These are phyloP conservation scores for Boletus sp. DNA, from an alignment of 768 basidiomycete species.

Conservation along the genomic window DNA sequence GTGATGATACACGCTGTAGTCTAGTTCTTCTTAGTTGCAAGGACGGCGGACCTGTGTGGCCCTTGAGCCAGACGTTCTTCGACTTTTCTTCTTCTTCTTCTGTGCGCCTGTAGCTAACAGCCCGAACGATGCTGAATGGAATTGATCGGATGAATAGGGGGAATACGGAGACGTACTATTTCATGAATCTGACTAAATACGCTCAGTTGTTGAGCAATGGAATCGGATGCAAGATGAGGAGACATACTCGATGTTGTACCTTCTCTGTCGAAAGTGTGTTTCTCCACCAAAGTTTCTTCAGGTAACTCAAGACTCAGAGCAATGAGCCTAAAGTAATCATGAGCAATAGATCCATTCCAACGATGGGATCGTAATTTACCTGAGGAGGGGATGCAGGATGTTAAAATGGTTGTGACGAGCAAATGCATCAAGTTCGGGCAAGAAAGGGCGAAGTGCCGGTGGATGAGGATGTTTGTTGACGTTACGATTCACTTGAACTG, in stretches of 20 bases:
- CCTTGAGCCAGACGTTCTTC: conserved; percentile 56
- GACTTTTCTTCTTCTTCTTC: conserved; percentile 47
- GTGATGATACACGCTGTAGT: conserved; percentile 37
- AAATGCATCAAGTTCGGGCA: conserved; percentile 51
- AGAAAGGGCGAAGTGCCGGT: conserved; percentile 41
- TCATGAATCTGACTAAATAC: conserved; percentile 54
- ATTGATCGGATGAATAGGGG: neutral
- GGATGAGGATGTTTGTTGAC: conserved; percentile 47
- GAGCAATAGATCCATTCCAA: neutral
- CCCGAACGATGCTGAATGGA: neutral
- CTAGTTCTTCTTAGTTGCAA: neutral
- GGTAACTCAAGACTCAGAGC: conserved; percentile 51
- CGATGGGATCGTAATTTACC: conserved; percentile 24
- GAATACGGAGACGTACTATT: conserved; percentile 44
- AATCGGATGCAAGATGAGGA: neutral
- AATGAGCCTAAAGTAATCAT: conserved; percentile 35
- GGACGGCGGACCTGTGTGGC: conserved; percentile 45
- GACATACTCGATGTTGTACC: conserved; percentile 39
- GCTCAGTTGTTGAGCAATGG: neutral
- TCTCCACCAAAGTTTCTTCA: conserved; percentile 48
- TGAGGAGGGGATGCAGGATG: conserved; percentile 46
- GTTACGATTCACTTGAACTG: conserved; percentile 43
- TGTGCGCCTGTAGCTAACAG: conserved; percentile 44
- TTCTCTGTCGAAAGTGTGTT: conserved; percentile 40
- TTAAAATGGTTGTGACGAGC: conserved; percentile 49